Percentiles rank a stretch among this genome's conserved stretches.
These are phyloP conservation scores for Pichia cephalocereana DNA, from an alignment of 805 yeast genomes.

Conservation along the genomic window DNA sequence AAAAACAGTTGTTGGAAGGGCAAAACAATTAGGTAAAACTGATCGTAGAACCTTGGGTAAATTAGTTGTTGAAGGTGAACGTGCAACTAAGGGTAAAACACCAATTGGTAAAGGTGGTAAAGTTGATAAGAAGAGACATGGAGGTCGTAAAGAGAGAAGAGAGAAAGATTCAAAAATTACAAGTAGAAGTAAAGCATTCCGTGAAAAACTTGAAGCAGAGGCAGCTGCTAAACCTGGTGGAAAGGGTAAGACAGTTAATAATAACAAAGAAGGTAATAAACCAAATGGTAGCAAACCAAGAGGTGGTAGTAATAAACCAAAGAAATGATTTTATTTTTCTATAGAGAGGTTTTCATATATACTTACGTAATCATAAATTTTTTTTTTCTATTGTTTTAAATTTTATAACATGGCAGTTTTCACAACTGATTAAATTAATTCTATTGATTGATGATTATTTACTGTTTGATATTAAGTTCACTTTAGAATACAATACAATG, in stretches of 20 bases:
- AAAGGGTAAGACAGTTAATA: not conserved
- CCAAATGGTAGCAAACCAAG: no score
- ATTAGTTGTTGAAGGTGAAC: slow-evolving; percentile 57
- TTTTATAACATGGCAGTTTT: no score
- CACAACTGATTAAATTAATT: no score
- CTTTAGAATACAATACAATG: not conserved
- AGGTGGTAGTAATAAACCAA: no score
- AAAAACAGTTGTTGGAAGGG: slow-evolving; percentile 74
- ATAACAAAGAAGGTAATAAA: no score
- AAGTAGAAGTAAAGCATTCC: slow-evolving; percentile 35
- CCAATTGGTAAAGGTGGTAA: slow-evolving; percentile 35
- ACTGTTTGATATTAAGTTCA: no score
- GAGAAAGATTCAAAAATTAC: slow-evolving; percentile 43
- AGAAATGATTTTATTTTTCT: no score
- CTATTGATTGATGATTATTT: not conserved
- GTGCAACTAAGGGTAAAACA: slow-evolving; percentile 61
- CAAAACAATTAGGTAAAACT: slow-evolving; percentile 67
- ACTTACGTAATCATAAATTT: no score
- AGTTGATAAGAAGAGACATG: slow-evolving; percentile 52
- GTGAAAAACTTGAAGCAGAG: slow-evolving; percentile 4
- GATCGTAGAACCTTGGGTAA: slow-evolving; percentile 65
- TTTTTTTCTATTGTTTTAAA: no score
- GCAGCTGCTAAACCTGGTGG: not conserved
- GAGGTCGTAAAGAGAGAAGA: slow-evolving; percentile 46
- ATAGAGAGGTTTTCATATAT: no score